These are phyloP conservation scores for Phytophthora litchii DNA, from an alignment of 352 stramenopile species.

Conservation along the genomic window DNA sequence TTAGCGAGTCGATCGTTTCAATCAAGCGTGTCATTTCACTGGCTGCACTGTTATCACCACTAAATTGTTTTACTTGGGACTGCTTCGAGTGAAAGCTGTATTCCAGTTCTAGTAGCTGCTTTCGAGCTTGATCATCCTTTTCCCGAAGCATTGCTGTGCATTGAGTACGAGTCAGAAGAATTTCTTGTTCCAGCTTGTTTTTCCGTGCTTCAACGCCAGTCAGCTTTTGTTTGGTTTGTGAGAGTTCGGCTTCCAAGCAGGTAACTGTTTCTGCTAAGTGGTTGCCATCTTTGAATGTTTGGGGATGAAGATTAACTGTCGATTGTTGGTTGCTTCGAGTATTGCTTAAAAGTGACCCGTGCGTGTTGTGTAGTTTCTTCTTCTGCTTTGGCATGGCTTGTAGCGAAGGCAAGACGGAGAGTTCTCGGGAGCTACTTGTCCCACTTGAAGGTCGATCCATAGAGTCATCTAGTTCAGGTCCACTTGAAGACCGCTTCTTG, in stretches of 20 bases:
- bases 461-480: slow-evolving; percentile 28
- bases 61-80: slow-evolving; percentile 29
- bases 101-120: slow-evolving; percentile 59
- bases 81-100: slow-evolving; percentile 45
- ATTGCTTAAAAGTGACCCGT: background rate
- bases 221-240: slow-evolving; percentile 33
- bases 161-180: slow-evolving; percentile 46
- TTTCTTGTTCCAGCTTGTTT: slow-evolving; percentile 52
- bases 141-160: slow-evolving; percentile 47
- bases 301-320: background rate
- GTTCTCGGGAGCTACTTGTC: slow-evolving; percentile 19
- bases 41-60: slow-evolving; percentile 15
- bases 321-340: slow-evolving; percentile 24
- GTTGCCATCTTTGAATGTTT: background rate
- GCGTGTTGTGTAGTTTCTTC: slow-evolving; percentile 15
- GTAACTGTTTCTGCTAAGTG: slow-evolving; percentile 13
- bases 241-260: slow-evolving; percentile 39
- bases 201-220: slow-evolving; percentile 31
- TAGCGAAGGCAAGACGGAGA: slow-evolving; percentile 26
- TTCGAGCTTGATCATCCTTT: slow-evolving; percentile 64
- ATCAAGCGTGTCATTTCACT: slow-evolving; percentile 64
- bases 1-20: slow-evolving; percentile 75
- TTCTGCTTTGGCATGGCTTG: slow-evolving; percentile 14
- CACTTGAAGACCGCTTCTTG: slow-evolving; percentile 3
- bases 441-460: slow-evolving; percentile 17